These are phyloP conservation scores for Graphilbum fragrans DNA, from an alignment of 2,329 filamentous ascomycete genomes.

Conservation along the genomic window DNA sequence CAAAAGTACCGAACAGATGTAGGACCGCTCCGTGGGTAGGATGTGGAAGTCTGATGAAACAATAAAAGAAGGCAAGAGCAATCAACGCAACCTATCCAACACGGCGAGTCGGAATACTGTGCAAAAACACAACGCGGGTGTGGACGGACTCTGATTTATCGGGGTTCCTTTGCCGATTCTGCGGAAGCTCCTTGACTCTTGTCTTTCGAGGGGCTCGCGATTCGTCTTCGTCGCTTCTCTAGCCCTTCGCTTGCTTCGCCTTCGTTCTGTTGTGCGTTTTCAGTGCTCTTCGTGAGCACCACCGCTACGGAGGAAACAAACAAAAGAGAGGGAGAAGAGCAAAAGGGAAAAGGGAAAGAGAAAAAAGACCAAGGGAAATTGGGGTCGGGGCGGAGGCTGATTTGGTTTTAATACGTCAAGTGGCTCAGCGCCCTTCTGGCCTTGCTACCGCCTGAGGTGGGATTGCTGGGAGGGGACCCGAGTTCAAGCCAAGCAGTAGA, in stretches of 20 bases:
- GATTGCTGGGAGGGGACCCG: not conserved
- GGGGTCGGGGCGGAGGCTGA: slow-evolving; percentile 5
- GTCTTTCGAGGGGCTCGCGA: not conserved
- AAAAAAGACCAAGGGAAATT: slow-evolving; percentile 4
- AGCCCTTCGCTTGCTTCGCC: not conserved
- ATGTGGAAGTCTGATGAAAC: no score
- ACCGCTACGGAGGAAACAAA: slow-evolving; percentile 5
- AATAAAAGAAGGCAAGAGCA: no score
- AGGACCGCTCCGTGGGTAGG: no score
- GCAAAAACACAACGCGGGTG: not conserved
- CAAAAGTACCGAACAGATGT: no score
- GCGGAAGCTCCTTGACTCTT: not conserved
- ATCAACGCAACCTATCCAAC: no score
- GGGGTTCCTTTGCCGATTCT: no score
- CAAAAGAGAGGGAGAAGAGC: not conserved
- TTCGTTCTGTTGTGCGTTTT: not conserved
- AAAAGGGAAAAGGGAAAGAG: not conserved
- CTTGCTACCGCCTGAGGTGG: not conserved
- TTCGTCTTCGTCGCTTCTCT: slow-evolving; percentile 3
- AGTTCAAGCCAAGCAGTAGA: not conserved
- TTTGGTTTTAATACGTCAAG: slow-evolving; percentile 10
- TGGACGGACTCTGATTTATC: no score
- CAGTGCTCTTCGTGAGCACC: slow-evolving; percentile 7
- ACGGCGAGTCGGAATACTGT: no score
- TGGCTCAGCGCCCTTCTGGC: not conserved